Conservation (phyloP, 2,329 filamentous ascomycete genomes). For the Sporothrix protearum region DNA sequence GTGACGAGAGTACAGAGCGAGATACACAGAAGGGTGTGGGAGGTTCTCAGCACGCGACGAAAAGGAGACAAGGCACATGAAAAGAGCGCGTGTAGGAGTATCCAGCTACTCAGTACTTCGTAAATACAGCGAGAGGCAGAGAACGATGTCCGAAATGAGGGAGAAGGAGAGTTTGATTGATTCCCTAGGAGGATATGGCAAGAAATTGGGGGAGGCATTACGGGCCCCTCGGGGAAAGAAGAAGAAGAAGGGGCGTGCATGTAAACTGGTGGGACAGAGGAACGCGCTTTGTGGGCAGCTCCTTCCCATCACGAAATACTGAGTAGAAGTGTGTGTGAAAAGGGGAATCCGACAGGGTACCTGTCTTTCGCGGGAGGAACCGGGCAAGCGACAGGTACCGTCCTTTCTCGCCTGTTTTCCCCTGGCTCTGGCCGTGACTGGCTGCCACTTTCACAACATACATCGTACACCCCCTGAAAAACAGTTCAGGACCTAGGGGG, state of each 20-base stretch:
- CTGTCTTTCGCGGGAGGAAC: neutral
- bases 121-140: neutral
- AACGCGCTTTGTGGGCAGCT: neutral
- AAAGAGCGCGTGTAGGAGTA: neutral
- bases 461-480: neutral
- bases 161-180: conserved; percentile 17
- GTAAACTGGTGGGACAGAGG: neutral
- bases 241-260: conserved; percentile 17
- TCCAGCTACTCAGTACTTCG: no score
- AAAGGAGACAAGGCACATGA: neutral
- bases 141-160: neutral
- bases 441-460: conserved; percentile 1
- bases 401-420: neutral
- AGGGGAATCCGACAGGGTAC: neutral
- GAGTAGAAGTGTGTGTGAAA: neutral
- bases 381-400: conserved; percentile 11
- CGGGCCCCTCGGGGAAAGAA: neutral
- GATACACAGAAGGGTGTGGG: neutral
- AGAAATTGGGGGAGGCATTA: conserved; percentile 7
- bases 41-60: neutral
- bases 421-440: neutral
- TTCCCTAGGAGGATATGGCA: conserved; percentile 18
- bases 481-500: conserved; percentile 3
- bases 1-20: neutral
- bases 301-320: conserved; percentile 1